A percentile compares a stretch with the other conserved stretches of the same genome.
Conservation (phyloP, 768 basidiomycete genomes). For the Nevesoporus exiguus region DNA sequence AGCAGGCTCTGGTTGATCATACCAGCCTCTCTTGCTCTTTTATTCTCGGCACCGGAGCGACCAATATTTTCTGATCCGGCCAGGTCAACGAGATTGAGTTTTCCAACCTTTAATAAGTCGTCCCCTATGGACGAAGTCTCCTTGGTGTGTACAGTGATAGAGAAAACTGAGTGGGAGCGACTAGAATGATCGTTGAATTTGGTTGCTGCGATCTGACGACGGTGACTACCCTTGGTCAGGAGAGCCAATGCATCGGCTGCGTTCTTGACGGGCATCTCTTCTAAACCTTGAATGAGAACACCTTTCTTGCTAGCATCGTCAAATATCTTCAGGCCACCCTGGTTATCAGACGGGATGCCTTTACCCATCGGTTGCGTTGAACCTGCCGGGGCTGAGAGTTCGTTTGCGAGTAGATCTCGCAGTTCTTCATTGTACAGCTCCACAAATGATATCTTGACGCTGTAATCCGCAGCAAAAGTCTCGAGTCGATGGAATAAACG, state of each 20-base stretch:
- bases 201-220: constrained; percentile 91
- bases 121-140: constrained; percentile 76
- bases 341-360: constrained; percentile 46
- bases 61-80: constrained; percentile 98
- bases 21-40: constrained; percentile 92
- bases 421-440: constrained; percentile 99
- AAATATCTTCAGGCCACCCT: constrained; percentile 79
- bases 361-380: constrained; percentile 78
- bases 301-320: constrained; percentile 88
- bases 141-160: constrained; percentile 91
- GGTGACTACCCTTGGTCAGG: constrained; percentile 83
- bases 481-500: constrained; percentile 89
- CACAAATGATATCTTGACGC: constrained; percentile 90
- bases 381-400: constrained; percentile 67
- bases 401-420: constrained; percentile 82
- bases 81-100: constrained; percentile 94
- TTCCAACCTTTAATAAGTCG: constrained; percentile 89
- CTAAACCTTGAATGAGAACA: constrained; percentile 91
- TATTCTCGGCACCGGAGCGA: constrained; percentile 91
- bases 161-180: constrained; percentile 96
- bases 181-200: constrained; percentile 98
- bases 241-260: constrained; percentile 79
- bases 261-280: constrained; percentile 83
- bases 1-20: constrained; percentile 98
- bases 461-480: constrained; percentile 70